Evolutionary conservation across 345 rosid genomes (phyloP).

Genomic region (Citrus reticulata): DNA sequence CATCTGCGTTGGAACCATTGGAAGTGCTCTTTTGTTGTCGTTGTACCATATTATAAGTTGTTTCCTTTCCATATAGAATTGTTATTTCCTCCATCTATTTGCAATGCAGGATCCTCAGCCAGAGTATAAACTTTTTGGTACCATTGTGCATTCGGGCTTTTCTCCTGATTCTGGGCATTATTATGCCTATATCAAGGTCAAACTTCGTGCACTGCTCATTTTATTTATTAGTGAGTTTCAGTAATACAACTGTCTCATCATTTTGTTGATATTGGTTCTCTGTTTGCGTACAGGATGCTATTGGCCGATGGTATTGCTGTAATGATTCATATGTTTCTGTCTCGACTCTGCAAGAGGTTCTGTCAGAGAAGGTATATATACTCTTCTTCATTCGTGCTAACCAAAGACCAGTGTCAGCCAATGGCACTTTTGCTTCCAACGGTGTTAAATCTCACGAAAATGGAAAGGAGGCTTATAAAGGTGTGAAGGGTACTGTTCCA

Average conservation of each 20-base stretch:
- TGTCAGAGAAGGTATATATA: slow-evolving; percentile 92
- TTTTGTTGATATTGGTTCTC: slow-evolving; percentile 18
- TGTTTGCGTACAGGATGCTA: slow-evolving; percentile 58
- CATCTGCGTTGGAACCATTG: neutral
- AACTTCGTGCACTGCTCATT: slow-evolving; percentile 4
- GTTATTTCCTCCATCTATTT: neutral
- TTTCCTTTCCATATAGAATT: neutral
- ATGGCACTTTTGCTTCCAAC: slow-evolving; percentile 33
- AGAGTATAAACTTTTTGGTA: slow-evolving; percentile 90
- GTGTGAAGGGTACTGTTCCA: slow-evolving; percentile 30
- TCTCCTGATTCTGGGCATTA: slow-evolving; percentile 97
- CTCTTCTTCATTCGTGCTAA: slow-evolving; percentile 81
- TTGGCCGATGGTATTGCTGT: slow-evolving; percentile 93
- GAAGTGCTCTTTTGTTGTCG: neutral
- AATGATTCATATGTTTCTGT: slow-evolving; percentile 73
- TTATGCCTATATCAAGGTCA: slow-evolving; percentile 92
- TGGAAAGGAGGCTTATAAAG: slow-evolving; percentile 49
- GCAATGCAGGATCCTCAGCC: slow-evolving; percentile 72
- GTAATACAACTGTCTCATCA: slow-evolving; percentile 2
- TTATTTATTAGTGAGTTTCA: neutral
- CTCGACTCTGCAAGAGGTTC: slow-evolving; percentile 78
- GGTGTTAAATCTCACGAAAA: slow-evolving; percentile 55
- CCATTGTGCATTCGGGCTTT: slow-evolving; percentile 90
- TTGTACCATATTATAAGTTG: neutral
- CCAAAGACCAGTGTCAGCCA: slow-evolving; percentile 52